Evolutionary conservation across 495 filamentous ascomycete genomes (phyloP).

Genomic region (Hypoxylon trugodes): DNA sequence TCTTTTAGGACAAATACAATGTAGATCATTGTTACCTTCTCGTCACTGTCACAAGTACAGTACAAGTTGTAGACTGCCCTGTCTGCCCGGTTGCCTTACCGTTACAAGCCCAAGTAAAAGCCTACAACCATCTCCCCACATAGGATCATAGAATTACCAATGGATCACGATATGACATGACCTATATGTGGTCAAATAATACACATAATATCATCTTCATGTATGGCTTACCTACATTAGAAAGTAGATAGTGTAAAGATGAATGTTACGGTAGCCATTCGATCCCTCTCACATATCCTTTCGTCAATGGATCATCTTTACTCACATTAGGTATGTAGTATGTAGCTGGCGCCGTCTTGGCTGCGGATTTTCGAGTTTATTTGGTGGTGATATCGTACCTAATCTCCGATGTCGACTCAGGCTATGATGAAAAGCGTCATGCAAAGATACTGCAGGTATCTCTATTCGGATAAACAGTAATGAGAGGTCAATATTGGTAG

Average conservation of each 20-base stretch:
- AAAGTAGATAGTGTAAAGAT: too few relatives aligned
- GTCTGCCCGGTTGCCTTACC: neutral
- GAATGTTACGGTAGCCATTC: conserved; percentile 12
- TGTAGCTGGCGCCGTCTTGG: conserved; percentile 19
- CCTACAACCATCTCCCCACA: neutral
- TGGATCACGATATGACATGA: neutral
- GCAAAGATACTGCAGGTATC: conserved; percentile 26
- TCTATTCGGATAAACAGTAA: conserved; percentile 23
- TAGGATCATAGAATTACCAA: neutral
- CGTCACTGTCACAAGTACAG: conserved; percentile 7
- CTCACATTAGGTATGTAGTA: too few relatives aligned
- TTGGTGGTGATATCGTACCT: conserved; percentile 25
- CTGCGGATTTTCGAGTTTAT: conserved; percentile 19
- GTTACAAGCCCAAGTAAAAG: neutral
- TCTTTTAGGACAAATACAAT: neutral
- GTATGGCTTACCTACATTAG: too few relatives aligned
- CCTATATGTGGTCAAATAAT: neutral
- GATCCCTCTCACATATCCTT: neutral
- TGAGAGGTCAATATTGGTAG: neutral
- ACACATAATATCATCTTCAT: too few relatives aligned
- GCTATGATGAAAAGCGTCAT: conserved; percentile 30
- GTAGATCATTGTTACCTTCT: neutral
- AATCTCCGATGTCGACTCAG: conserved; percentile 29
- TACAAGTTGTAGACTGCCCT: too few relatives aligned
- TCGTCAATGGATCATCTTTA: conserved; percentile 4